Evolutionary conservation across 202 grass and related monocot genomes (phyloP), one percentile per base, ranked within the genome.

Genomic region (Setaria viridis): DNA sequence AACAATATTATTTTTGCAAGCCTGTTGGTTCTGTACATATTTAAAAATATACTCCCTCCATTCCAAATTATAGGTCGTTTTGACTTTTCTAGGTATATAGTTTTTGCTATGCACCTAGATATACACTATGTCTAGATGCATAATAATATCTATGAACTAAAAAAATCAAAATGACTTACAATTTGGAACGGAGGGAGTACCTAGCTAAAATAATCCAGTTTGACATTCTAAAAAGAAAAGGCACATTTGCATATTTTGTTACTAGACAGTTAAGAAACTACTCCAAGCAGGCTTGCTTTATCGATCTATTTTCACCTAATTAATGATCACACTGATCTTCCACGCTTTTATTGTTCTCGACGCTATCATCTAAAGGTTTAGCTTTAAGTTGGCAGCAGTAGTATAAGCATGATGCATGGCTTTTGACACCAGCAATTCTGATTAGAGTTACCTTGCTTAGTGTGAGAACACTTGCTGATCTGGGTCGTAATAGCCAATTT

Each of bases 321-420:
- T 19, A 62, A 79, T 85, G 66, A 79, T 51, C 75, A 41, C 75
- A 50, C 65, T 54, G 55, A 45, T 86, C 56, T 51, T 48, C 64
- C 46, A 70, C 16, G 15, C 15, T 37, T 55, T 64, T 54, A 63
- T 48, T 71, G 42, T 50, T 62, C 39, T 65, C 41, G n/a, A 54
- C 11, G 84, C 67, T 41, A 84, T 42, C 58, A 64, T 39, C 7
- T 51, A 29, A 49, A 64, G 3, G 53, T 39, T 51, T 51, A 75
- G 32, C 45, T 42, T 62, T 62, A 45, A 74, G 72, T 54, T 54
- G 60, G n/a, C 9, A 11, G 32, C 19, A 84, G 72, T 20, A 67
- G 72, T 54, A 76, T 21, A 62, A 79, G 74, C 65, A 54, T 55
- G 72, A 79, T 49, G 65, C 64, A 70, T 59, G 41, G 30, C 41